Conservation (phyloP, 2,329 filamentous ascomycete genomes). For the Ceratocystis alfenasii region DNA sequence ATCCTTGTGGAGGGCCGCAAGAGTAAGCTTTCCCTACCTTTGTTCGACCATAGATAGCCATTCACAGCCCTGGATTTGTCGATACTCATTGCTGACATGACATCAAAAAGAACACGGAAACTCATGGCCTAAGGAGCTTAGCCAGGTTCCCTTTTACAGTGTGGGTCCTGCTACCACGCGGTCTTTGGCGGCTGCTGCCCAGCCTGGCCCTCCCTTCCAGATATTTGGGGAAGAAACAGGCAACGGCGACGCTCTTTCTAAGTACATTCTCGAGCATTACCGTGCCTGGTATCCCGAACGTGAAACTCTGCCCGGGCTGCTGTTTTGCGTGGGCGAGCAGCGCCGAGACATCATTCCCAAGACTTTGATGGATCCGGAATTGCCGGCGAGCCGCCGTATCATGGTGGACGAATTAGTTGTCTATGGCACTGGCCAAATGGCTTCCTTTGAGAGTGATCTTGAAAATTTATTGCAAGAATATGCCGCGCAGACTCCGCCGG, state of each 20-base stretch:
- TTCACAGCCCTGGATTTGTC: neutral
- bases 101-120: conserved; percentile 13
- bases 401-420: conserved; percentile 67
- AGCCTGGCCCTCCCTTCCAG: conserved; percentile 34
- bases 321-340: conserved; percentile 87
- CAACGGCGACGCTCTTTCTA: conserved; percentile 67
- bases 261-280: conserved; percentile 71
- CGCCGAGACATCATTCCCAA: conserved; percentile 81
- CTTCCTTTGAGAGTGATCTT: conserved; percentile 62
- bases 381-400: conserved; percentile 44
- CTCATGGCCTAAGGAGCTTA: conserved; percentile 21
- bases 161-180: conserved; percentile 72
- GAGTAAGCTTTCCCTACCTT: conserved; percentile 10
- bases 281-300: conserved; percentile 37
- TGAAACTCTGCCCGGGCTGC: conserved; percentile 46
- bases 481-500: conserved; percentile 54
- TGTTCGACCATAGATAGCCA: neutral
- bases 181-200: conserved; percentile 40
- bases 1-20: conserved; percentile 35
- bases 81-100: neutral
- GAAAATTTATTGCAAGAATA: conserved; percentile 38
- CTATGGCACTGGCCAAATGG: conserved; percentile 77
- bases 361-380: conserved; percentile 49
- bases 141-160: conserved; percentile 55
- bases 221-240: conserved; percentile 74